A percentile compares a stretch with the other conserved stretches of the same genome.
phyloP scores from a whole-genome alignment of 2,329 filamentous ascomycete species.

The Lecanosticta acicola region DNA sequence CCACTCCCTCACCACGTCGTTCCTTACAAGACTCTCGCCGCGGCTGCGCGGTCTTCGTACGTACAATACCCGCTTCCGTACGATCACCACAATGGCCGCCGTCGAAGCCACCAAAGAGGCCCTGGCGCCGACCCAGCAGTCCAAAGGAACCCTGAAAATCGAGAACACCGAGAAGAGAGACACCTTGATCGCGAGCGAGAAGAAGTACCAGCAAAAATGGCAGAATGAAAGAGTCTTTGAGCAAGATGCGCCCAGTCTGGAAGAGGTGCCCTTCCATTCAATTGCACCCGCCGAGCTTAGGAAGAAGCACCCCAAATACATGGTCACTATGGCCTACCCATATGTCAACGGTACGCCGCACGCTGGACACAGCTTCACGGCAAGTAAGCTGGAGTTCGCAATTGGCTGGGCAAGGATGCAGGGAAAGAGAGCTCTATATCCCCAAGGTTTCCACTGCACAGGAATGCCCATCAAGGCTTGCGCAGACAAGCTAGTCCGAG shows the following conservation, averaged over 20 bases:
- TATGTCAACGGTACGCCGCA: slow-evolving; percentile 83
- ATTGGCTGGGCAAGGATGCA: slow-evolving; percentile 83
- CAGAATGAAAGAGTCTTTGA: slow-evolving; percentile 73
- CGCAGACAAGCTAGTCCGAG: slow-evolving; percentile 86
- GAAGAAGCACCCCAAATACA: slow-evolving; percentile 83
- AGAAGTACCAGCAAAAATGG: slow-evolving; percentile 88
- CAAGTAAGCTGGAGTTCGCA: slow-evolving; percentile 88
- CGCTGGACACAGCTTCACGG: slow-evolving; percentile 86
- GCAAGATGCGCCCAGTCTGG: slow-evolving; percentile 71
- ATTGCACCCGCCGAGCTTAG: slow-evolving; percentile 70
- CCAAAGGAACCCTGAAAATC: slow-evolving; percentile 59
- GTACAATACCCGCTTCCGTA: slow-evolving; percentile 3
- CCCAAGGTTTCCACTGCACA: slow-evolving; percentile 91
- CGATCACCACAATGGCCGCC: slow-evolving; percentile 41
- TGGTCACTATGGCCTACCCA: slow-evolving; percentile 69
- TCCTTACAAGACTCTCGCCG: slow-evolving; percentile 15
- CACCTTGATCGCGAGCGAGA: slow-evolving; percentile 73
- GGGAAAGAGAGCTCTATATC: slow-evolving; percentile 80
- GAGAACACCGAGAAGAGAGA: slow-evolving; percentile 84
- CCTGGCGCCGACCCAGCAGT: slow-evolving; percentile 50
- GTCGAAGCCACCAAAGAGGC: slow-evolving; percentile 48
- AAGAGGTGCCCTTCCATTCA: slow-evolving; percentile 70
- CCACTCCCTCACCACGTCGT: slow-evolving; percentile 28
- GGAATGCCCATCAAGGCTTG: slow-evolving; percentile 98
- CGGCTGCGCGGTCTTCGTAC: slow-evolving; percentile 31